These are phyloP conservation scores for Metschnikowia orientalis DNA, from an alignment of 805 yeast genomes.

Conservation along the genomic window DNA sequence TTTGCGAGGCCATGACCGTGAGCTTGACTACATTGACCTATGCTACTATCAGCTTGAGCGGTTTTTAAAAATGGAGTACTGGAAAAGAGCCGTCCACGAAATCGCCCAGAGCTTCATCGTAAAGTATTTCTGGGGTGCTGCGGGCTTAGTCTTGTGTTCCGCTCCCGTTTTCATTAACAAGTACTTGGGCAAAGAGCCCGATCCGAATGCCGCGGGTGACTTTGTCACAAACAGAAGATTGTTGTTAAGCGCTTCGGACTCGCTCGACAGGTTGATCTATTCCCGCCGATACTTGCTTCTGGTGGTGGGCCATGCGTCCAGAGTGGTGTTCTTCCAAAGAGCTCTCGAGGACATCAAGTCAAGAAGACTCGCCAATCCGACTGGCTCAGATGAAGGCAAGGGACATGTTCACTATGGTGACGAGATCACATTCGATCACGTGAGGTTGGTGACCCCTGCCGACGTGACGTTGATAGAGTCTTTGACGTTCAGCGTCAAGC, in stretches of 20 bases:
- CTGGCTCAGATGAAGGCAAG: conserved; percentile 14
- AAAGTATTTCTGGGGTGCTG: conserved; percentile 94
- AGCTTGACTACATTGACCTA: conserved; percentile 69
- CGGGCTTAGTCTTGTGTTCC: conserved; percentile 82
- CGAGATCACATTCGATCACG: conserved; percentile 64
- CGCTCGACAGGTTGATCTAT: conserved; percentile 81
- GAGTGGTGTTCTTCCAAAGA: conserved; percentile 67
- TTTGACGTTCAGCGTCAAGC: conserved; percentile 66
- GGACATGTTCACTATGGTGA: conserved; percentile 37
- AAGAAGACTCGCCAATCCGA: conserved; percentile 16
- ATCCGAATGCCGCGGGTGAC: conserved; percentile 60
- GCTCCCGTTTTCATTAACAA: conserved; percentile 76
- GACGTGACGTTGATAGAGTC: conserved; percentile 66
- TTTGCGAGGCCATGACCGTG: conserved; percentile 75
- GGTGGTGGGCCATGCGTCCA: conserved; percentile 72
- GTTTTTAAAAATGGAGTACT: conserved; percentile 69
- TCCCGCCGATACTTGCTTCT: conserved; percentile 82
- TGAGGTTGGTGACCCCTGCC: conserved; percentile 83
- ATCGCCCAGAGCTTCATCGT: conserved; percentile 83
- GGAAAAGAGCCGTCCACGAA: conserved; percentile 75
- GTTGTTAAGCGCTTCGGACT: conserved; percentile 77
- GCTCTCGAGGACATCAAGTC: conserved; percentile 48
- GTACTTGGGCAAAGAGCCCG: conserved; percentile 42
- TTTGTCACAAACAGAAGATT: conserved; percentile 86
- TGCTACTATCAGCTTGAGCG: conserved; percentile 77